Evolutionary conservation across 176 grass and related monocot genomes (phyloP), one percentile per base, ranked within the genome.

Genomic region (Oryza meridionalis): DNA sequence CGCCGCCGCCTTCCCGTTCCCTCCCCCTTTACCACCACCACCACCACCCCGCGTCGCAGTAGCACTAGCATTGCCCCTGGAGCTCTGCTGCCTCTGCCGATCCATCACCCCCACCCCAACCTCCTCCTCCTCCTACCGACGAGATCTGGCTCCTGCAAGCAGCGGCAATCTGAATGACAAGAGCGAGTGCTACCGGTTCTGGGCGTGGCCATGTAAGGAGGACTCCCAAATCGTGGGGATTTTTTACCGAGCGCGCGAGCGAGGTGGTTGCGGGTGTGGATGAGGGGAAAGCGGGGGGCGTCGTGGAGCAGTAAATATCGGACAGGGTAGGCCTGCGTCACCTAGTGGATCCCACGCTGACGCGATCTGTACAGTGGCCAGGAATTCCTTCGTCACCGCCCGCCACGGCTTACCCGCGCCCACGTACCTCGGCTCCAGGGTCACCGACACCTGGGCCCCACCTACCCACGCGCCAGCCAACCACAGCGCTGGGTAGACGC

Each of bases 291-390:
- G 81, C 17, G 22, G 43, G n/a, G n/a, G 19, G 2, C 59, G 81
- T 49, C 72, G 70, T 83, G 59, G 59, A 53, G 82, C 59, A 29
- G 62, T 76, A 68, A 76, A 29, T 4, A 63, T 3, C 0, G 2
- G 19, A 83, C 11, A 7, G 84, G 79, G 13, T 79, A 63, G 74
- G 21, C 61, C 74, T 42, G 40, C 89, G 81, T 87, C 89, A 90
- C 6, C 76, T 0, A 4, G 27, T 0, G 76, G 80, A 19, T 1
- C 40, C 69, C 40, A 55, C 6, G 0, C 0, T 90, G 89, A 90
- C 89, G 84, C 38, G 6, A 31, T 47, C 21, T 29, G 62, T 63
- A 3, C 1, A 62, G 53, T 58, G 1, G 0, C 37, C 26, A 0
- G 3, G 0, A 26, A 79, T 70, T 26, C 2, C 13, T 26, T 65